These are phyloP conservation scores for Sporothrix globosa DNA, from an alignment of 2,329 filamentous ascomycete species.

Conservation along the genomic window DNA sequence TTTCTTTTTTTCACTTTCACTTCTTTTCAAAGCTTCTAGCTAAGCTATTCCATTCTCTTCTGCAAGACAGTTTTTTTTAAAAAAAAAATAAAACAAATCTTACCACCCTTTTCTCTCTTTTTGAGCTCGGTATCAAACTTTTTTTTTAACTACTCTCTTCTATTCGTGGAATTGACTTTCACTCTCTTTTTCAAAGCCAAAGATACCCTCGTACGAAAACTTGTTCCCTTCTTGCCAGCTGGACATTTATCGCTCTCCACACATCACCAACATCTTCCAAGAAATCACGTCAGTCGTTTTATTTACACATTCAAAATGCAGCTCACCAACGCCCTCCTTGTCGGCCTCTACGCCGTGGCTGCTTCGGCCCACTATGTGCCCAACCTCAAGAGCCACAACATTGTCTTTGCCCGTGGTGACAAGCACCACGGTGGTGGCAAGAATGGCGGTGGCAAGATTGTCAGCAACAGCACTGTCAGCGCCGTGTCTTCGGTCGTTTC, in stretches of 20 bases:
- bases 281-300: neutral
- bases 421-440: conserved; percentile 22
- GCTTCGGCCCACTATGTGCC: conserved; percentile 48
- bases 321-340: conserved; percentile 46
- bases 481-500: neutral
- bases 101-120: conserved; percentile 7
- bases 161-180: conserved; percentile 26
- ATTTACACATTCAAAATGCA: conserved; percentile 51
- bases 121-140: conserved; percentile 22
- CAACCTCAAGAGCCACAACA: conserved; percentile 44
- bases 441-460: neutral
- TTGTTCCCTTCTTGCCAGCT: conserved; percentile 20
- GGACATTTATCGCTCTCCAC: conserved; percentile 4
- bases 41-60: conserved; percentile 35
- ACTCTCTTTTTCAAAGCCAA: conserved; percentile 20
- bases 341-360: conserved; percentile 52
- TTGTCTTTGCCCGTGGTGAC: conserved; percentile 40
- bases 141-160: conserved; percentile 39
- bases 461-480: conserved; percentile 23
- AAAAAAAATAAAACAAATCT: neutral
- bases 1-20: conserved; percentile 31
- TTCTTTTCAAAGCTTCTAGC: conserved; percentile 32
- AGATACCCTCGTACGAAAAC: conserved; percentile 16
- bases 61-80: conserved; percentile 33
- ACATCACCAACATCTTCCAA: conserved; percentile 1